phyloP scores from a whole-genome alignment of 2,329 filamentous ascomycete species.

The Orbilia oligospora region DNA sequence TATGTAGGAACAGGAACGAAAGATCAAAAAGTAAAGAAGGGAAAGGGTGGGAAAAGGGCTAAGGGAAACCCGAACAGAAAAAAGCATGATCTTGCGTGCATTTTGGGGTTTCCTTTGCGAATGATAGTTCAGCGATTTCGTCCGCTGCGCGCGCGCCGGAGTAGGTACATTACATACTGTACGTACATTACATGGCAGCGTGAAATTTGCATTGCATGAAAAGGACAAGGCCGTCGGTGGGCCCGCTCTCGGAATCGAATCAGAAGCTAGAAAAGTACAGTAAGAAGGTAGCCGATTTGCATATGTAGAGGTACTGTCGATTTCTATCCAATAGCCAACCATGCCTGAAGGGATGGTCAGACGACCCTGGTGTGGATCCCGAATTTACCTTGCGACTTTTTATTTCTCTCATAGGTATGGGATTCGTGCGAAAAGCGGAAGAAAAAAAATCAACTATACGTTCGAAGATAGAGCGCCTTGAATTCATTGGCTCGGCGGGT shows the following conservation, averaged over 20 bases:
- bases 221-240: conserved; percentile 18
- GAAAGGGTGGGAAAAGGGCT: neutral
- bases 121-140: conserved; percentile 42
- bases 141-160: conserved; percentile 23
- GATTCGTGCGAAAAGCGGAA: conserved; percentile 18
- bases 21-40: neutral
- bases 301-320: conserved; percentile 52
- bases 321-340: conserved; percentile 53
- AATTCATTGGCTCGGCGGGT: neutral
- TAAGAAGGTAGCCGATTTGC: conserved; percentile 5
- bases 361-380: conserved; percentile 58
- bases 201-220: conserved; percentile 40
- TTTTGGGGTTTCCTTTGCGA: conserved; percentile 28
- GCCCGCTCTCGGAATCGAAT: conserved; percentile 58
- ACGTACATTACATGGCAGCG: conserved; percentile 22
- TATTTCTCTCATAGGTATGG: neutral
- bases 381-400: conserved; percentile 20
- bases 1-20: conserved; percentile 55
- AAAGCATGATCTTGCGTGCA: conserved; percentile 44
- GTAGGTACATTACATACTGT: conserved; percentile 19
- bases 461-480: conserved; percentile 12
- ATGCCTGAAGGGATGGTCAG: conserved; percentile 49
- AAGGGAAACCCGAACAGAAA: conserved; percentile 7
- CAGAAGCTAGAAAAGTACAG: conserved; percentile 41
- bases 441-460: neutral